Evolutionary conservation across 768 basidiomycete species (phyloP).

Genomic region (Serendipita sp.): DNA sequence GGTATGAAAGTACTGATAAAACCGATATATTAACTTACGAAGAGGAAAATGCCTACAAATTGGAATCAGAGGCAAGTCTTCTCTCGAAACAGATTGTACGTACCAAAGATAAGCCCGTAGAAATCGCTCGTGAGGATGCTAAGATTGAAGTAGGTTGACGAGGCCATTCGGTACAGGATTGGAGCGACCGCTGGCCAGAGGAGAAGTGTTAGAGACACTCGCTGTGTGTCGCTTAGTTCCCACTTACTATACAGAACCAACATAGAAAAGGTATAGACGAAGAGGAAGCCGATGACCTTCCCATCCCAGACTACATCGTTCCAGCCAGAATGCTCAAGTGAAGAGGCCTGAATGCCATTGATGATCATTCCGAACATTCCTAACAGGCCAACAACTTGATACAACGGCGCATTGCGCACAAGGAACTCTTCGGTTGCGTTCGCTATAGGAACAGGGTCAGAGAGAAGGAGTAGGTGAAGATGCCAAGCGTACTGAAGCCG

Average conservation of each 20-base stretch:
- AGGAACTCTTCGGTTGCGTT: slow-evolving; percentile 83
- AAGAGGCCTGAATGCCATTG: slow-evolving; percentile 50
- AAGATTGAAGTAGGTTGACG: slow-evolving; percentile 72
- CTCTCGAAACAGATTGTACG: slow-evolving; percentile 7
- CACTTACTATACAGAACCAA: slow-evolving; percentile 50
- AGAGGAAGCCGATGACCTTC: slow-evolving; percentile 34
- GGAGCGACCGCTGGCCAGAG: slow-evolving; percentile 40
- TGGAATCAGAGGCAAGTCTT: background rate
- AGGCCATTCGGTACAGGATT: slow-evolving; percentile 70
- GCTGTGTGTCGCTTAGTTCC: background rate
- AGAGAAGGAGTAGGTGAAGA: background rate
- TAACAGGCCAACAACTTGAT: slow-evolving; percentile 68
- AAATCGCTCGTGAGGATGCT: slow-evolving; percentile 79
- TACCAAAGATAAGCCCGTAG: slow-evolving; percentile 64
- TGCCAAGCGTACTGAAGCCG: slow-evolving; percentile 50
- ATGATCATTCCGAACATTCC: slow-evolving; percentile 75
- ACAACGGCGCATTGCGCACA: slow-evolving; percentile 60
- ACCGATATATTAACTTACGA: slow-evolving; percentile 21
- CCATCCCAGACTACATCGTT: slow-evolving; percentile 54
- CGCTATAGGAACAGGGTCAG: slow-evolving; percentile 26
- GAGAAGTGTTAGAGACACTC: background rate
- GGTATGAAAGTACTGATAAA: background rate
- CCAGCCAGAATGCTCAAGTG: slow-evolving; percentile 54
- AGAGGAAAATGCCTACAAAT: slow-evolving; percentile 31
- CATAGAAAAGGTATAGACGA: slow-evolving; percentile 34